Percentiles rank a stretch among this genome's conserved stretches.
phyloP scores from a whole-genome alignment of 2,329 filamentous ascomycete species.

The Fusarium xylarioides region DNA sequence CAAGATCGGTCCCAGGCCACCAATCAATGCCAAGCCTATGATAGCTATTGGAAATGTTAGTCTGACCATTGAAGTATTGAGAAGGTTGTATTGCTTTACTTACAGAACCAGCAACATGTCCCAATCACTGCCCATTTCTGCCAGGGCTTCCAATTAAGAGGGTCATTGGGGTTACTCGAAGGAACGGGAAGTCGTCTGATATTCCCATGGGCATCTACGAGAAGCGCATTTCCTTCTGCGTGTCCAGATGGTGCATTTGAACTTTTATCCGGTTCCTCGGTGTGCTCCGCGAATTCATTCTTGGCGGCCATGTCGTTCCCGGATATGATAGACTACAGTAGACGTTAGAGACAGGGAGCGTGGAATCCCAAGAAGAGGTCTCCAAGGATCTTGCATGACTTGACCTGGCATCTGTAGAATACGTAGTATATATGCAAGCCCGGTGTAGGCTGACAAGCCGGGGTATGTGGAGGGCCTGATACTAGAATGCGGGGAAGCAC shows the following conservation, averaged over 20 bases:
- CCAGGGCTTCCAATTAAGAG: background rate
- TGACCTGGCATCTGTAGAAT: background rate
- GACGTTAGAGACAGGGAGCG: accelerated
- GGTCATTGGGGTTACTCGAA: background rate
- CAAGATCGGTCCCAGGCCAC: background rate
- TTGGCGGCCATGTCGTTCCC: background rate
- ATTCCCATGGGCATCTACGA: background rate
- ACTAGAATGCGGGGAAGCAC: background rate
- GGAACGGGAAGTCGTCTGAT: background rate
- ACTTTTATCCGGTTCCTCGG: background rate
- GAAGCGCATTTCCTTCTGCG: background rate
- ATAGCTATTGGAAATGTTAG: background rate
- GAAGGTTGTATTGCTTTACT: accelerated
- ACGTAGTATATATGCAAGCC: background rate
- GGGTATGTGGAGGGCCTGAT: background rate
- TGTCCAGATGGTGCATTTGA: background rate
- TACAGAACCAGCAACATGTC: background rate
- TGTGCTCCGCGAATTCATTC: background rate
- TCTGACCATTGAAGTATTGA: accelerated
- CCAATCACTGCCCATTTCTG: background rate
- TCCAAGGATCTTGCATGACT: background rate
- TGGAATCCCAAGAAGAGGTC: background rate
- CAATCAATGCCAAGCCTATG: background rate
- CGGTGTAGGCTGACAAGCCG: accelerated
- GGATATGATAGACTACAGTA: background rate